Evolutionary conservation across 176 grass and related monocot genomes (phyloP), one percentile per base, ranked within the genome.

Genomic region (Stipa capillata): DNA sequence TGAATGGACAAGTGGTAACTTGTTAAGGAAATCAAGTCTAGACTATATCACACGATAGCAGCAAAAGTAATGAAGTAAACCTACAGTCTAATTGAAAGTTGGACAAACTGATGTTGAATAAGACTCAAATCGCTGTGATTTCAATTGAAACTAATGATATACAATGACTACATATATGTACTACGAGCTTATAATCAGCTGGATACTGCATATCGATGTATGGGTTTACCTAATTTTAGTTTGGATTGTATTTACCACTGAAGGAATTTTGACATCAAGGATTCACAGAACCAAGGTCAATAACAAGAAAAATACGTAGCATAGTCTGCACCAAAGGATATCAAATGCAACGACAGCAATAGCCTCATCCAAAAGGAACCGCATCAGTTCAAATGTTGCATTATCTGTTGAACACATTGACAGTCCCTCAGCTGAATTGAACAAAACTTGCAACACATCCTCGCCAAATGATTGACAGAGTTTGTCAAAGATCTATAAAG

Each of bases 391-490:
- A 78, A 94, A 90, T 75, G 77, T 75, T 33, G 75, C 72, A 71
- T 75, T 89, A 49, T 95, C 96, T 65, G 86, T 45, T 18, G 88
- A 91, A 80, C 92, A 94, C 21, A 69, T 78, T 80, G 96, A 94
- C 81, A 98, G 86, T 31, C 88, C 90, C 74, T 98, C 92, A 76
- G 96, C 96, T 48, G 96, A 98, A 53, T 98, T 94, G 65, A 98
- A 93, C 33, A 98, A 75, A 87, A 95, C 96, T 93, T 98, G 96
- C 82, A 98, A 79, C 27, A 98, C 90, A 71, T 98, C 96, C 84
- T 98, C 96, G 14, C 96, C 96, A 67, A 98, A 98, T 78, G 96
- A 98, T 76, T 98, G 96, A 80, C 96, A 98, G 52, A 98, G 93
- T 86, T 93, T 94, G 78, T 98, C 96, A 85, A 98, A 98, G 61